These are phyloP conservation scores for Diutina catenulata DNA, from an alignment of 1,139 yeast species.

Conservation along the genomic window DNA sequence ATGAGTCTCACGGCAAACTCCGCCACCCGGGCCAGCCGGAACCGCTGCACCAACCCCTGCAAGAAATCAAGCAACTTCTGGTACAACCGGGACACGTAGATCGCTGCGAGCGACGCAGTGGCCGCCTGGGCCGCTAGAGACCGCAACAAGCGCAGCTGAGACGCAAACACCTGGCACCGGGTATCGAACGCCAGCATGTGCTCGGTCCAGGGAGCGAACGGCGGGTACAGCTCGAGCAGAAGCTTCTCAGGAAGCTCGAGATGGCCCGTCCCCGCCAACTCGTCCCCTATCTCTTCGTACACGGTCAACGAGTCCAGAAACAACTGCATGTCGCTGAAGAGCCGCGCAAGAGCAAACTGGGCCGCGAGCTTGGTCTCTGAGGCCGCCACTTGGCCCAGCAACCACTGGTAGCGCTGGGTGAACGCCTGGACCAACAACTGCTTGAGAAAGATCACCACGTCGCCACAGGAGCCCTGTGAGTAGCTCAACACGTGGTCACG, in stretches of 20 bases:
- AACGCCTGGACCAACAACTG: conserved; percentile 45
- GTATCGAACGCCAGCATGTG: background rate
- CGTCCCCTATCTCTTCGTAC: conserved; percentile 26
- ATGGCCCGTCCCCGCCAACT: too few species aligned
- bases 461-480: conserved; percentile 28
- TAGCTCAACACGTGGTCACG: background rate
- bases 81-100: conserved; percentile 18
- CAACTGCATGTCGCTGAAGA: conserved; percentile 37
- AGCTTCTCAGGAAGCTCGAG: too few species aligned
- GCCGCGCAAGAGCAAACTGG: conserved; percentile 17
- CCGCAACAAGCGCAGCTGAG: conserved; percentile 18
- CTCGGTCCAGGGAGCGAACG: too few species aligned
- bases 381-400: conserved; percentile 20
- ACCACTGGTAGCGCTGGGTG: conserved; percentile 30
- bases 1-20: conserved; percentile 3
- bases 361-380: conserved; percentile 8
- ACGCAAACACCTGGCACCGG: conserved; percentile 13
- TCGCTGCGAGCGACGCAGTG: conserved; percentile 22
- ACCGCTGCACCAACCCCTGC: conserved; percentile 8
- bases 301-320: conserved; percentile 45
- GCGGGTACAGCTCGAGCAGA: too few species aligned
- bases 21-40: background rate
- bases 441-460: conserved; percentile 35
- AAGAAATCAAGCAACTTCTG: conserved; percentile 24
- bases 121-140: conserved; percentile 17